Conservation (phyloP, 495 filamentous ascomycete species). For the Hypoxylon intermedium region DNA sequence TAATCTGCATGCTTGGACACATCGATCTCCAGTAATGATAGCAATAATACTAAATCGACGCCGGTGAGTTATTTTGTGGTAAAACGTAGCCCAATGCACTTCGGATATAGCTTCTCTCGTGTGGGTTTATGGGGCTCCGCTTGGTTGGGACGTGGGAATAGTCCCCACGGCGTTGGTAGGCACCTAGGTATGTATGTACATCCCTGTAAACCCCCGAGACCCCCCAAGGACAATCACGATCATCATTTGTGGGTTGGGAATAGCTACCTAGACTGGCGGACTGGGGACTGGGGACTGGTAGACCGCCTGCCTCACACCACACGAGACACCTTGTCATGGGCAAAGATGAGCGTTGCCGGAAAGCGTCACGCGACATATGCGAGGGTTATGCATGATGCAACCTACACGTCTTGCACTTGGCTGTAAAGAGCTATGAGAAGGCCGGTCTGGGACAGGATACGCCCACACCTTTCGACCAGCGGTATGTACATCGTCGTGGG, state of each 20-base stretch:
- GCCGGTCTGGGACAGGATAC: conserved; percentile 3
- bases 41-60: conserved; percentile 15
- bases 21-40: conserved; percentile 27
- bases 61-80: conserved; percentile 38
- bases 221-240: conserved; percentile 13
- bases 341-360: conserved; percentile 29
- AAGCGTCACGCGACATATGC: conserved; percentile 40
- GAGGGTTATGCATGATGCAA: conserved; percentile 39
- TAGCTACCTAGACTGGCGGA: conserved; percentile 30
- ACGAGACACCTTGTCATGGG: conserved; percentile 4
- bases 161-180: too few relatives aligned
- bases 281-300: background rate
- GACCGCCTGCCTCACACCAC: background rate
- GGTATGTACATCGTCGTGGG: conserved; percentile 22
- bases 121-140: conserved; percentile 24
- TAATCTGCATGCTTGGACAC: conserved; percentile 13
- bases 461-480: conserved; percentile 30
- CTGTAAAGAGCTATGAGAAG: background rate
- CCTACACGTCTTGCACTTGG: conserved; percentile 13
- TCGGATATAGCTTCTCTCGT: conserved; percentile 22
- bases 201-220: conserved; percentile 11
- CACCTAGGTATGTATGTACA: conserved; percentile 1
- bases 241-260: conserved; percentile 25
- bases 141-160: too few relatives aligned
- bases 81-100: conserved; percentile 28